These are phyloP conservation scores for Hypomontagnella submonticulosa DNA, from an alignment of 495 filamentous ascomycete genomes.

Conservation along the genomic window DNA sequence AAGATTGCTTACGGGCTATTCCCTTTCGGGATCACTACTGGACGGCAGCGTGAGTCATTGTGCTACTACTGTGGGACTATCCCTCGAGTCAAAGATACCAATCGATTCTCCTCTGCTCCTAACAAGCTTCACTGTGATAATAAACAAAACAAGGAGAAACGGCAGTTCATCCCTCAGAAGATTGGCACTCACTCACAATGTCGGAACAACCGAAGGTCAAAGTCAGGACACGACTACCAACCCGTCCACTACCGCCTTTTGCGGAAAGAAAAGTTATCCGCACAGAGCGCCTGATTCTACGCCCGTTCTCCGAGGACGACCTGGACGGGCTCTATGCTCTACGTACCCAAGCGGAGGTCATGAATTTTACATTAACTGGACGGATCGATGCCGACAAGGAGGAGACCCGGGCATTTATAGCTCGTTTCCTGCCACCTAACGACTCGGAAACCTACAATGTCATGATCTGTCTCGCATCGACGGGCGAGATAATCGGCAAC, in stretches of 20 bases:
- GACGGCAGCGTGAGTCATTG: slow-evolving; percentile 8
- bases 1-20: slow-evolving; percentile 4
- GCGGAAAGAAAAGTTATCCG: slow-evolving; percentile 43
- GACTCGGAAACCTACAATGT: slow-evolving; percentile 48
- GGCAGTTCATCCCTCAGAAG: no score
- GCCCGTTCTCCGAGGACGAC: slow-evolving; percentile 53
- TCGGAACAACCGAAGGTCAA: slow-evolving; percentile 22
- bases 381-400: slow-evolving; percentile 52
- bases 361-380: slow-evolving; percentile 57
- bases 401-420: slow-evolving; percentile 51
- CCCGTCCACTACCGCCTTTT: slow-evolving; percentile 45
- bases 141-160: no score
- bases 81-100: no score
- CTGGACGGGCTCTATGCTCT: slow-evolving; percentile 51
- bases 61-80: background rate
- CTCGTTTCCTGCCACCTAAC: slow-evolving; percentile 49
- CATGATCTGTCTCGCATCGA: slow-evolving; percentile 44
- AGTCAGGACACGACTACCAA: slow-evolving; percentile 54
- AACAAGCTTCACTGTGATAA: no score
- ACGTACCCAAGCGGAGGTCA: slow-evolving; percentile 62
- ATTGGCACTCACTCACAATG: slow-evolving; percentile 9
- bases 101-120: no score
- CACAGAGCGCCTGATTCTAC: slow-evolving; percentile 59
- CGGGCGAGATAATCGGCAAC: slow-evolving; percentile 45
- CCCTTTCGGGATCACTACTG: slow-evolving; percentile 10